Percentiles rank a stretch among this genome's conserved stretches.
Evolutionary conservation across 1,284 basidiomycete species (phyloP).

Genomic region (Prillingera fragicola): DNA sequence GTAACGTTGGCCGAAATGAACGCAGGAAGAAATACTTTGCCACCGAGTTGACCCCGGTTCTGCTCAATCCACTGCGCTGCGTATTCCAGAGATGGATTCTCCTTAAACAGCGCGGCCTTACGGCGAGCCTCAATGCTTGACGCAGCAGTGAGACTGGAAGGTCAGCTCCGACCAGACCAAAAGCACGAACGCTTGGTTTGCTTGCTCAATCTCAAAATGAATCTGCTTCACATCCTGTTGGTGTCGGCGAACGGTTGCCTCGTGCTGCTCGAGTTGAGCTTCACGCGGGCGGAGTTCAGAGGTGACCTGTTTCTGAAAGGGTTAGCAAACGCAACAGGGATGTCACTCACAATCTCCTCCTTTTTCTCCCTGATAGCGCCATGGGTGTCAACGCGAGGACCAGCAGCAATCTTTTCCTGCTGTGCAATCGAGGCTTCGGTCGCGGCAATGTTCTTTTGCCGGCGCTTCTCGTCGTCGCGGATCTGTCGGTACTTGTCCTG

Average conservation of each 20-base stretch:
- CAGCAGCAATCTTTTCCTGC: too few species aligned
- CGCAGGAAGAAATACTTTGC: constrained; percentile 80
- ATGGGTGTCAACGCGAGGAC: too few species aligned
- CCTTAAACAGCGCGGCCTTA: constrained; percentile 48
- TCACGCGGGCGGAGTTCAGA: neutral
- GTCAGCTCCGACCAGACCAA: too few species aligned
- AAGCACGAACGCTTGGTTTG: too few species aligned
- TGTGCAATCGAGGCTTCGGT: too few species aligned
- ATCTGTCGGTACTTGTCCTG: too few species aligned
- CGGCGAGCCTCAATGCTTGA: neutral
- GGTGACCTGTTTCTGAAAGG: neutral
- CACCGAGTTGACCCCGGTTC: constrained; percentile 64
- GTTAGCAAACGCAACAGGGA: neutral
- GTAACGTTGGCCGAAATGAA: constrained; percentile 67
- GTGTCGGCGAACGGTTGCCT: neutral
- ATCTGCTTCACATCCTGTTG: neutral
- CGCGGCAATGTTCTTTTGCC: too few species aligned
- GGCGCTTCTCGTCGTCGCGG: too few species aligned
- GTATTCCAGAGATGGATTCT: constrained; percentile 53
- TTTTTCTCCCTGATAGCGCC: too few species aligned
- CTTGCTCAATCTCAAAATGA: neutral
- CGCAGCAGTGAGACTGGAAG: too few species aligned
- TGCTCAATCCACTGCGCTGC: constrained; percentile 72
- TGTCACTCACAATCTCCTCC: neutral
- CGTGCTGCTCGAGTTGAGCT: neutral